phyloP scores from a whole-genome alignment of 371 early-diverging fungal species.

The Mortierella sp. region DNA sequence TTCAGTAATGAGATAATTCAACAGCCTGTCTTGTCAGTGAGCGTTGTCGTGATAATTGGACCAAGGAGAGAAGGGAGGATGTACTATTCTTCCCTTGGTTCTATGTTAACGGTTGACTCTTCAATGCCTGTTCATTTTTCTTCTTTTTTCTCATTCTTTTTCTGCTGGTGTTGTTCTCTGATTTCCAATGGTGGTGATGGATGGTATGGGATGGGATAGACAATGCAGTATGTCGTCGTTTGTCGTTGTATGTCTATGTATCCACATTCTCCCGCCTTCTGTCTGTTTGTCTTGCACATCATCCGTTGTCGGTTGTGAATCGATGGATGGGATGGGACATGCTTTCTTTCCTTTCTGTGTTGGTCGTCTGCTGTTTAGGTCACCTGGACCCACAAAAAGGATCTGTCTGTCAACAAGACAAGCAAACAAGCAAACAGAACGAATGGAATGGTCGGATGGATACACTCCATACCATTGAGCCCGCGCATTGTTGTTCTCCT shows the following conservation, averaged over 20 bases:
- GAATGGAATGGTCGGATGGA: neutral
- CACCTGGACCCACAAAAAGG: conserved; percentile 3
- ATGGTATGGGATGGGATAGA: neutral
- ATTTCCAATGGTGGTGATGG: neutral
- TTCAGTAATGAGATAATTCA: neutral
- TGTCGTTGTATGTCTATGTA: too few species aligned
- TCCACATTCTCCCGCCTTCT: too few species aligned
- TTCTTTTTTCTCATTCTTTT: neutral
- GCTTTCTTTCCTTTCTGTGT: neutral
- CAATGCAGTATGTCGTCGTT: too few species aligned
- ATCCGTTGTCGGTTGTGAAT: neutral
- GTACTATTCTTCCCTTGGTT: neutral
- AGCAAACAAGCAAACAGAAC: conserved; percentile 1
- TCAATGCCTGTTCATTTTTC: too few species aligned
- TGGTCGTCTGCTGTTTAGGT: conserved; percentile 13
- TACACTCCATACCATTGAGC: neutral
- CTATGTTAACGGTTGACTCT: neutral
- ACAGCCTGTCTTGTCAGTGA: neutral
- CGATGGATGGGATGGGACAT: neutral
- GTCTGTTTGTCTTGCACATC: neutral
- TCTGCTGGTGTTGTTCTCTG: neutral
- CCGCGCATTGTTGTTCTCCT: neutral
- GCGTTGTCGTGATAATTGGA: neutral
- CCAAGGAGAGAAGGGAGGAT: neutral
- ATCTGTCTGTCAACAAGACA: neutral